phyloP scores from a whole-genome alignment of 2,329 filamentous ascomycete genomes.

The Sphaerulina musiva region DNA sequence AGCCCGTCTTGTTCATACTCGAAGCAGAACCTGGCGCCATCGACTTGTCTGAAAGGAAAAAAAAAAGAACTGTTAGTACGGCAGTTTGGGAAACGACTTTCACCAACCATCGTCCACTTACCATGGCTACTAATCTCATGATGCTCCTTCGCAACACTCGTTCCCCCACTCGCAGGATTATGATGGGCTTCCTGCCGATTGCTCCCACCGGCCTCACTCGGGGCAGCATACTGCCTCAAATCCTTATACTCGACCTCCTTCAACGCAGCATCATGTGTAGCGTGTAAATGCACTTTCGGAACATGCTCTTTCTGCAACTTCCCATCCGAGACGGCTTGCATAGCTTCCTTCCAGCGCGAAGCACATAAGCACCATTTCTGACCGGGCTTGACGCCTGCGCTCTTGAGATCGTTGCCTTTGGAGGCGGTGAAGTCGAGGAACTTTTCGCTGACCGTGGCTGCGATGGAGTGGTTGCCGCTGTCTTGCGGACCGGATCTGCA shows the following conservation, averaged over 20 bases:
- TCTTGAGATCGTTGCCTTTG: slow-evolving; percentile 9
- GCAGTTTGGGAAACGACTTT: too few relatives aligned
- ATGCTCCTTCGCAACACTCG: slow-evolving; percentile 17
- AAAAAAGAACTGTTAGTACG: not conserved
- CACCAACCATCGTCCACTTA: not conserved
- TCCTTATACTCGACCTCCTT: slow-evolving; percentile 16
- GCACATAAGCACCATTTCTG: slow-evolving; percentile 16
- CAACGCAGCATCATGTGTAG: slow-evolving; percentile 16
- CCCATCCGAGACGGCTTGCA: slow-evolving; percentile 14
- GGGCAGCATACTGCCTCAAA: slow-evolving; percentile 17
- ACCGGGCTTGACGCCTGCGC: slow-evolving; percentile 6
- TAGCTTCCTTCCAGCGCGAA: slow-evolving; percentile 13
- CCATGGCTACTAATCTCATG: slow-evolving; percentile 18
- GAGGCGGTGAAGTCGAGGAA: slow-evolving; percentile 16
- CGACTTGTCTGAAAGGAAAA: not conserved
- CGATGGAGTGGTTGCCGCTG: slow-evolving; percentile 16
- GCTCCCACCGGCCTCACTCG: slow-evolving; percentile 14
- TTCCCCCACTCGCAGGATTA: slow-evolving; percentile 9
- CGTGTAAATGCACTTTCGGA: slow-evolving; percentile 16
- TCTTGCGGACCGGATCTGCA: slow-evolving; percentile 15
- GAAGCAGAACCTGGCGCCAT: slow-evolving; percentile 16
- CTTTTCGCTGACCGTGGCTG: slow-evolving; percentile 15
- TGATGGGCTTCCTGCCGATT: slow-evolving; percentile 17
- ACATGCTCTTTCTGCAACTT: slow-evolving; percentile 14
- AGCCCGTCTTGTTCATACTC: slow-evolving; percentile 8